Conservation (phyloP, 176 grass and related monocot genomes). For the Rhynchospora breviuscula region DNA sequence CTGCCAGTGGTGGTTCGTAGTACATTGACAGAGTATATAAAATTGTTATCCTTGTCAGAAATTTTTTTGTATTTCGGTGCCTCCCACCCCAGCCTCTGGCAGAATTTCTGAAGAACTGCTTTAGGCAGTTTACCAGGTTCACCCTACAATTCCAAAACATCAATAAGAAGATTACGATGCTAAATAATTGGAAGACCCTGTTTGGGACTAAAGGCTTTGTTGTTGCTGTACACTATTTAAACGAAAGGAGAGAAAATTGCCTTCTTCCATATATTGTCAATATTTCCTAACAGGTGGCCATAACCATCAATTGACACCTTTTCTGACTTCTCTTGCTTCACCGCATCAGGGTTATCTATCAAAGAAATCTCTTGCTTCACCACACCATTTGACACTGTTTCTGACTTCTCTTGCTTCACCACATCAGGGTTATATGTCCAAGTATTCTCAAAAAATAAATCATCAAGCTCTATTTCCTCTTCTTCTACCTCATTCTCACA, state of each 20-base stretch:
- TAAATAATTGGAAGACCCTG: background rate
- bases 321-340: constrained; percentile 55
- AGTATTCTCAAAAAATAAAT: constrained; percentile 70
- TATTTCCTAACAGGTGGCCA: constrained; percentile 68
- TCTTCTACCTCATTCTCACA: constrained; percentile 37
- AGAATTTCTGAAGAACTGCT: constrained; percentile 73
- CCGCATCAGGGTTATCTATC: constrained; percentile 39
- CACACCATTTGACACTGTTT: constrained; percentile 38
- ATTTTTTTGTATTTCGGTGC: constrained; percentile 80
- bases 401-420: constrained; percentile 50
- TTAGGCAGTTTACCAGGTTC: constrained; percentile 72
- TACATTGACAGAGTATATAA: constrained; percentile 79
- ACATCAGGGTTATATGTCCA: constrained; percentile 51
- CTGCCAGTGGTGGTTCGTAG: constrained; percentile 66
- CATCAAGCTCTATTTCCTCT: constrained; percentile 72
- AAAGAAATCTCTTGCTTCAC: too few relatives aligned
- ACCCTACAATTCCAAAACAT: constrained; percentile 44
- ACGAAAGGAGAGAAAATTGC: constrained; percentile 19
- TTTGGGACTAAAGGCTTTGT: too few relatives aligned
- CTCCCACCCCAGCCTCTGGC: constrained; percentile 94
- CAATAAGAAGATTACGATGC: background rate
- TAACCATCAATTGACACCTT: constrained; percentile 54
- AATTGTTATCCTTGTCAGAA: constrained; percentile 72
- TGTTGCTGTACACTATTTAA: background rate
- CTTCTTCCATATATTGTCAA: constrained; percentile 98